Evolutionary conservation across 331 rosid genomes (phyloP).

Genomic region (Pyrus hybrid): DNA sequence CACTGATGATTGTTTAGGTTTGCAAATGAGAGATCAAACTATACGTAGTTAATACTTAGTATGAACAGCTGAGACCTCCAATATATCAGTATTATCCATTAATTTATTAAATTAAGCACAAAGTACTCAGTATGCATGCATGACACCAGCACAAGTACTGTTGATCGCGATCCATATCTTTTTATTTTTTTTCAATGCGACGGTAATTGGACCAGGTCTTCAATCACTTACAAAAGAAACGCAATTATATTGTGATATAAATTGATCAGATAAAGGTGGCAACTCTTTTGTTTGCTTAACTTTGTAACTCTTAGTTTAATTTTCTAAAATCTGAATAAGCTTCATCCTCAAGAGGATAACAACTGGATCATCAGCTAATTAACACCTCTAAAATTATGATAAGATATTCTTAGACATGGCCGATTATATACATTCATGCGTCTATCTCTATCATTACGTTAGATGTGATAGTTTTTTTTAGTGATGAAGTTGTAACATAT

Average conservation of each 20-base stretch:
- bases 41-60: no score
- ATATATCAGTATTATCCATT: background rate
- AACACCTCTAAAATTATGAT: background rate
- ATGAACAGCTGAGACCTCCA: background rate
- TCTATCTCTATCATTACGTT: no score
- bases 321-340: background rate
- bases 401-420: background rate
- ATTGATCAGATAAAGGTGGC: background rate
- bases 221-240: background rate
- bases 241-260: no score
- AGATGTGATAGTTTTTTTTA: background rate
- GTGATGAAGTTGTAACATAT: background rate
- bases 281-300: background rate
- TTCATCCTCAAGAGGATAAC: background rate
- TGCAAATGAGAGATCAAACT: background rate
- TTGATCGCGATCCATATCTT: background rate
- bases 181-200: background rate
- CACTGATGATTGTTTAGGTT: background rate
- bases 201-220: background rate
- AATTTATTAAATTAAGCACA: no score
- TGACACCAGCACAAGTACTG: background rate
- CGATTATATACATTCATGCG: background rate
- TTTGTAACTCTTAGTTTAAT: background rate
- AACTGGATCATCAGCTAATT: background rate
- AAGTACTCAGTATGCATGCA: background rate